These are phyloP conservation scores for Naganishia vaughanmartiniae DNA, from an alignment of 768 basidiomycete genomes.

Conservation along the genomic window DNA sequence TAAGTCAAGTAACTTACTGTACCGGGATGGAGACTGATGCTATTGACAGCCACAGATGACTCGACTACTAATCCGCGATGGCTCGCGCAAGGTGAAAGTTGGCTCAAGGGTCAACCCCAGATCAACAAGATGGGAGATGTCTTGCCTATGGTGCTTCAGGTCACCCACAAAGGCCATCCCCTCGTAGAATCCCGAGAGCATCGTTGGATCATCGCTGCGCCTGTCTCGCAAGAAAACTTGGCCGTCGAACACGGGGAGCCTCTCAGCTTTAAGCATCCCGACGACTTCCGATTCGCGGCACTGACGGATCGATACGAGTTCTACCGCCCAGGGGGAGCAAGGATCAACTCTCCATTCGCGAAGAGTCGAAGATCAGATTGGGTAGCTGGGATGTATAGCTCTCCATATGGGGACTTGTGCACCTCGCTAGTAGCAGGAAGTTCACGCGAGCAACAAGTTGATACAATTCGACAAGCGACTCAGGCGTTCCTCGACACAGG, in stretches of 20 bases:
- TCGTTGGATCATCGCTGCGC: conserved; percentile 60
- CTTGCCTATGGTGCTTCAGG: conserved; percentile 66
- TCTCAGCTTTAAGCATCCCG: conserved; percentile 32
- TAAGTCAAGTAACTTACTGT: background rate
- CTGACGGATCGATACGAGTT: conserved; percentile 33
- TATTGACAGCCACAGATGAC: background rate
- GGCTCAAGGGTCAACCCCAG: conserved; percentile 55
- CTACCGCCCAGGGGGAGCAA: conserved; percentile 35
- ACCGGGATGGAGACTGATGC: background rate
- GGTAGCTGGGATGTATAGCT: conserved; percentile 35
- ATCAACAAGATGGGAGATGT: conserved; percentile 57
- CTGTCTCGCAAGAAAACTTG: conserved; percentile 33
- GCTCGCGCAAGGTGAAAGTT: conserved; percentile 41
- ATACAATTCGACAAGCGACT: conserved; percentile 11
- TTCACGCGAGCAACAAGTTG: background rate
- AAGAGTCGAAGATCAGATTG: conserved; percentile 33
- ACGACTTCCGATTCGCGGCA: conserved; percentile 34
- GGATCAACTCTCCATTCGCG: conserved; percentile 38
- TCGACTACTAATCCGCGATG: conserved; percentile 13
- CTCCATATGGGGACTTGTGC: conserved; percentile 36
- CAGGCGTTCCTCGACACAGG: conserved; percentile 9
- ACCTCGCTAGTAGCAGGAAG: background rate
- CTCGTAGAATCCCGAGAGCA: conserved; percentile 60
- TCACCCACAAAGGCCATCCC: conserved; percentile 64
- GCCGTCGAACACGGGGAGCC: conserved; percentile 35